phyloP scores from a whole-genome alignment of 495 filamentous ascomycete species.

The Neurospora hispaniola region DNA sequence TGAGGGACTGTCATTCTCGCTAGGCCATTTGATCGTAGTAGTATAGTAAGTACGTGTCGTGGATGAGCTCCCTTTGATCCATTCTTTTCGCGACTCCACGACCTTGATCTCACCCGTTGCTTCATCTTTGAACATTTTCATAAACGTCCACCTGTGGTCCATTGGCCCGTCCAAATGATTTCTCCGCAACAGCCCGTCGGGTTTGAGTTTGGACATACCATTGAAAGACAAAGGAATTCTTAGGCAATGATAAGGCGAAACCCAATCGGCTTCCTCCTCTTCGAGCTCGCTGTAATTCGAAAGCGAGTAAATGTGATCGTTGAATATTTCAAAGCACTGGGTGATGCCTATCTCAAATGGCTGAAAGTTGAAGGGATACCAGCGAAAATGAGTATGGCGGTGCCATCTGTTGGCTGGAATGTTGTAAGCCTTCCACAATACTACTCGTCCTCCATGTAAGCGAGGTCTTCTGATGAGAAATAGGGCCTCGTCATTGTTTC shows the following conservation, averaged over 20 bases:
- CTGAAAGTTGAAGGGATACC: conserved; percentile 43
- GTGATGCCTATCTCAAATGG: conserved; percentile 57
- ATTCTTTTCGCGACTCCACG: conserved; percentile 63
- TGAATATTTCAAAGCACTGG: conserved; percentile 61
- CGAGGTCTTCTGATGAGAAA: conserved; percentile 19
- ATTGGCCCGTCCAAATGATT: conserved; percentile 64
- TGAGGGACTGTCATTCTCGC: not conserved
- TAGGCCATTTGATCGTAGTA: conserved; percentile 36
- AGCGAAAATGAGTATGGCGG: conserved; percentile 8
- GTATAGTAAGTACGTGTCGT: conserved; percentile 61
- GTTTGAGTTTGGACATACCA: conserved; percentile 24
- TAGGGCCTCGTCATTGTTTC: conserved; percentile 53
- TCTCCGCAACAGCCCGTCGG: conserved; percentile 49
- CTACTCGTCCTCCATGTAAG: not conserved
- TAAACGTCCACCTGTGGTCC: conserved; percentile 64
- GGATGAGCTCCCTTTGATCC: conserved; percentile 47
- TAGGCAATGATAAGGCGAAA: conserved; percentile 59
- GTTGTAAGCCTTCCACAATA: conserved; percentile 30
- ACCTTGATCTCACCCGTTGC: conserved; percentile 48
- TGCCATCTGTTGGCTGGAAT: conserved; percentile 28
- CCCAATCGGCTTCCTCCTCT: conserved; percentile 56
- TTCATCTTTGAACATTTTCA: conserved; percentile 56
- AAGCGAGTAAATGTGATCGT: conserved; percentile 60
- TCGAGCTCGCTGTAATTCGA: conserved; percentile 56
- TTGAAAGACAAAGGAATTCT: conserved; percentile 42